A percentile compares a stretch with the other conserved stretches of the same genome.
Conservation (phyloP, 768 basidiomycete species). For the Mrakia hoshinonis region DNA sequence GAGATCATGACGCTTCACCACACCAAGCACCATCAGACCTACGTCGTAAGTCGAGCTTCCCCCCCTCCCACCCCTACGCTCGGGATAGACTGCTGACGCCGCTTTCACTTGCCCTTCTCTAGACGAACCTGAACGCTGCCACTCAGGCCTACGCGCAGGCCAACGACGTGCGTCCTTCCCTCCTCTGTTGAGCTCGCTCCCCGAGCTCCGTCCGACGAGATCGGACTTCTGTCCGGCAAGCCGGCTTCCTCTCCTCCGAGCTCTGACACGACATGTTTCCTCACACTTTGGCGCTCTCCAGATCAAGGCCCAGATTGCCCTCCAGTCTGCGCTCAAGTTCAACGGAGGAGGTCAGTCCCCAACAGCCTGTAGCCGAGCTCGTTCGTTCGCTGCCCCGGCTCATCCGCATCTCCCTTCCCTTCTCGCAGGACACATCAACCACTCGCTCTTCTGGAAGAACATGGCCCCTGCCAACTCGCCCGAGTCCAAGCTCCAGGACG, state of each 20-base stretch:
- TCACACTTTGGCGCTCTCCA: neutral
- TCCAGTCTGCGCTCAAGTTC: constrained; percentile 88
- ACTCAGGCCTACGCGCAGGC: constrained; percentile 28
- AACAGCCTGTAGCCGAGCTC: constrained; percentile 37
- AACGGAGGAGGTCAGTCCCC: constrained; percentile 58
- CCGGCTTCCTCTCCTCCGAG: neutral
- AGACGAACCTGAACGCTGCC: constrained; percentile 30
- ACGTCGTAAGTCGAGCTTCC: constrained; percentile 38
- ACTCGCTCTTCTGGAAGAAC: constrained; percentile 95
- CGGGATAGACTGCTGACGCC: neutral
- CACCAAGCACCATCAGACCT: constrained; percentile 90
- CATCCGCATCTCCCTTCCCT: neutral
- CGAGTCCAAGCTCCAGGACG: constrained; percentile 43
- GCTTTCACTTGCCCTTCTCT: neutral
- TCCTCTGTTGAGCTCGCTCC: neutral
- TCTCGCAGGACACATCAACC: constrained; percentile 28
- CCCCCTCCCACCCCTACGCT: neutral
- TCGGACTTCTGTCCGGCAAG: neutral
- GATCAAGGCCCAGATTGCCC: constrained; percentile 53
- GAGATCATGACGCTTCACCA: constrained; percentile 95
- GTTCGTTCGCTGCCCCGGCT: constrained; percentile 47
- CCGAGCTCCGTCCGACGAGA: neutral
- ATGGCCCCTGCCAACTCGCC: constrained; percentile 60
- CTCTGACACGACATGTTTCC: neutral
- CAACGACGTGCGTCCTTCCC: constrained; percentile 19